phyloP scores from a whole-genome alignment of 202 grass and related monocot genomes.

The Zizania palustris region DNA sequence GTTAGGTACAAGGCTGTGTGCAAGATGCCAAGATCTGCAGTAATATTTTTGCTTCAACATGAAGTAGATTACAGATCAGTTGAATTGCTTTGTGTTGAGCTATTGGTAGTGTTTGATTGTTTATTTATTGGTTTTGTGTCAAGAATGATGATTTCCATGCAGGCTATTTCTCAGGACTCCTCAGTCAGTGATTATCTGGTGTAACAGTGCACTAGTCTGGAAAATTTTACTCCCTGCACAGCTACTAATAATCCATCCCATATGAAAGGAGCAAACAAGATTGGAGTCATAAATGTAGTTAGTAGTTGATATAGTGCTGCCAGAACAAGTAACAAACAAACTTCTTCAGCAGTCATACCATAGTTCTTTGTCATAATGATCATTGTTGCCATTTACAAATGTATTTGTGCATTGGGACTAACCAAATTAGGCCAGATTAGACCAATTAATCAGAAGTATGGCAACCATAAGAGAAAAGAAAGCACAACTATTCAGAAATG shows the following conservation, averaged over 20 bases:
- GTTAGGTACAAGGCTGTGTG: not conserved
- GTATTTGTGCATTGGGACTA: constrained; percentile 13
- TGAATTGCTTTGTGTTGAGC: not conserved
- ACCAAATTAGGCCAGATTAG: too few species aligned
- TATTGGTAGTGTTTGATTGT: not conserved
- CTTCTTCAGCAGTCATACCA: not conserved
- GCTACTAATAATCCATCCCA: not conserved
- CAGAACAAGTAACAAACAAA: constrained; percentile 2
- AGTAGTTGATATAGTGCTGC: not conserved
- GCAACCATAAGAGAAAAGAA: not conserved
- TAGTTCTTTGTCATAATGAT: not conserved
- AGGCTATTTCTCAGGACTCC: not conserved
- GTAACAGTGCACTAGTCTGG: not conserved
- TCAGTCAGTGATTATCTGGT: not conserved
- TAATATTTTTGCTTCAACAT: too few species aligned
- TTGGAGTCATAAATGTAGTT: not conserved
- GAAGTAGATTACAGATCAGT: not conserved
- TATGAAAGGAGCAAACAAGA: not conserved
- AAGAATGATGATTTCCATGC: not conserved
- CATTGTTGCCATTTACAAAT: not conserved
- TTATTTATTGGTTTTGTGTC: not conserved
- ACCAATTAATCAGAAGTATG: constrained; percentile 1
- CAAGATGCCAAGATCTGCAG: too few species aligned
- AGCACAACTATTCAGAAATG: constrained; percentile 8
- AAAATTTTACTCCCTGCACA: not conserved